Evolutionary conservation across 2,329 filamentous ascomycete genomes (phyloP), one percentile per base, ranked within the genome.

Genomic region (Aspergillus fumigatus): DNA sequence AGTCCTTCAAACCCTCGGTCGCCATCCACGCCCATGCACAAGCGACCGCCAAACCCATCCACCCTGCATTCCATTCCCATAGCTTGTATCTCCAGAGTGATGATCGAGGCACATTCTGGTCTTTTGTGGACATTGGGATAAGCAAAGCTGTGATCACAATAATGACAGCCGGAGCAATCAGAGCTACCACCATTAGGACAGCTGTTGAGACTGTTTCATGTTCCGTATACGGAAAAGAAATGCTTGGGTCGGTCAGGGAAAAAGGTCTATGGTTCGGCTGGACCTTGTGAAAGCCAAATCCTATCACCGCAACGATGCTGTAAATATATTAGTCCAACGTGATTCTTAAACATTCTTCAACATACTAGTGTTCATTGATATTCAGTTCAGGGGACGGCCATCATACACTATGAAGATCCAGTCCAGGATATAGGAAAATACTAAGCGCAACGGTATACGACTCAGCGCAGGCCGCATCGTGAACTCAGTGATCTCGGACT

Each of bases 31-130:
- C 83, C 2, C 84, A 80, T 2, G 87, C 85, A 9, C 91, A 78
- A 2, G 89, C 85, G 19, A 96, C 79, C 0, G 81, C 89, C 2
- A 96, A 80, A 0, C 92, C 92, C 66, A 96, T 84, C 85, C 88
- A 90, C 57, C 90, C 92, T 2, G 85, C 86, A 70, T 97, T 91
- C 71, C 90, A 86, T 73, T 97, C 92, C 92, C 93, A 97, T 1
- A 96, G 72, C 75, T 94, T 96, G 62, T 90, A 83, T 69, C 84
- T 84, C 86, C 90, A 92, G 48, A 92, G 79, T 53, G 90, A 75
- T 3, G 81, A 73, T 61, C 81, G 81, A 1, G 89, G 85, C 0
- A 87, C 86, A 21, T 82, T 80, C 45, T 79, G 79, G 17, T 84
- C 82, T 0, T 88, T 85, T 1, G 86, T 87, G 5, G 84, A 81